Base-by-base conservation (phyloP, 495 filamentous ascomycete species). In the Xylaria grammica region DNA sequence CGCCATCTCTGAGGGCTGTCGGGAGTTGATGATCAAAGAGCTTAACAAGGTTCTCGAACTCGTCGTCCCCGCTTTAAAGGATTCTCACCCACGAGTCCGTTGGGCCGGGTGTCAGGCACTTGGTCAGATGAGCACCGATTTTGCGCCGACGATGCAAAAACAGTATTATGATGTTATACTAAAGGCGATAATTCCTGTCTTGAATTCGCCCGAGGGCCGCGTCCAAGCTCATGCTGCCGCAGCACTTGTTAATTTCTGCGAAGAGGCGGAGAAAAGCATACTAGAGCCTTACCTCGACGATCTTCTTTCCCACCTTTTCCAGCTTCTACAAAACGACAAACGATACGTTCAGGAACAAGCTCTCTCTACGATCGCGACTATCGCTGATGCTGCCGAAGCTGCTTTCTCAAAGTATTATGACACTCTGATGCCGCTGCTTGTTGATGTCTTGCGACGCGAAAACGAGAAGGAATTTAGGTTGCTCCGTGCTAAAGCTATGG, bases 81-180 rank as follows among this genome's bases (percentile, higher is more conserved):
- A 98, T 67, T 83, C 89, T 44, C 96, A 98, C 73, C 92, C 96
- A 22, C 91, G 96, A 63, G 96, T 99, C 52, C 90, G 95, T 60
- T 99, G 96, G 87, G 96, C 96, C 32, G 96, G 94, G 38, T 99
- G 96, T 80, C 98, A 99, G 74, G 96, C 96, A n/a, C 82, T 99
- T 26, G 96, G 96, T 15, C 96, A 99, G 75, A 99, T 99, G 96
- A 98, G 96, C 77, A 99, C 96, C 10, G 96, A 99, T 76, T 99
- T 99, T 74, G 95, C 96, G 32, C 94, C 93, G 1, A 97, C 91
- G 13, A 98, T 99, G 96, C 96, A 99, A 75, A 90, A 94, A 69
- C 94, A 97, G 69, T 96, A 94, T 76, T 94, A 96, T 70, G 84
- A 89, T 49, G 81, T 88, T 42, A 92, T 97, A 1, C 82, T 99